Conservation (phyloP, 352 stramenopile genomes). For the Pseudoperonospora humuli region DNA sequence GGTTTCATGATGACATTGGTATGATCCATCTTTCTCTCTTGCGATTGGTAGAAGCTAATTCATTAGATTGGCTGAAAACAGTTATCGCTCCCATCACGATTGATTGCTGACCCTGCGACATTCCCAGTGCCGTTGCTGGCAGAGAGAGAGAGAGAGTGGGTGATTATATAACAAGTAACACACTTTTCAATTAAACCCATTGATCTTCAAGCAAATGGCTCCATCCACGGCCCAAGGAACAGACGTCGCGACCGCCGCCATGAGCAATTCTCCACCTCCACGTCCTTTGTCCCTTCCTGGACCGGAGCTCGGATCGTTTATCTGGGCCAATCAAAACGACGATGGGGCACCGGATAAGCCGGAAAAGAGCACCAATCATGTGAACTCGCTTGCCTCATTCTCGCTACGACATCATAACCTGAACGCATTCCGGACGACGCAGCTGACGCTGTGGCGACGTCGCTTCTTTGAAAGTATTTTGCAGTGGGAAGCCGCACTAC, state of each 20-base stretch:
- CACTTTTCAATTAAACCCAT: slow-evolving; percentile 16
- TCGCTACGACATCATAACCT: slow-evolving; percentile 3
- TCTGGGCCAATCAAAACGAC: slow-evolving; percentile 6
- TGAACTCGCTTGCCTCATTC: not conserved
- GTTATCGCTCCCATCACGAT: too few species aligned
- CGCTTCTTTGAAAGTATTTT: slow-evolving; percentile 63
- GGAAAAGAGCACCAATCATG: slow-evolving; percentile 2
- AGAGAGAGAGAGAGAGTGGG: not conserved
- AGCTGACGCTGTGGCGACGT: slow-evolving; percentile 35
- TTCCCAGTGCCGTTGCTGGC: too few species aligned
- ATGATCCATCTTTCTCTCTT: too few species aligned
- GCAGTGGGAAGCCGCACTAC: slow-evolving; percentile 51
- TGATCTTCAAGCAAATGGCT: slow-evolving; percentile 21
- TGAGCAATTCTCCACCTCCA: slow-evolving; percentile 6
- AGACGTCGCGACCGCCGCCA: slow-evolving; percentile 1
- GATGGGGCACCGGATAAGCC: not conserved
- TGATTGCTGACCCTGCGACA: too few species aligned
- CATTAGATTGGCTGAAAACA: too few species aligned
- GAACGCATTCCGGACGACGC: slow-evolving; percentile 15
- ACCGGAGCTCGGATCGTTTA: slow-evolving; percentile 5
- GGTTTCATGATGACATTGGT: too few species aligned
- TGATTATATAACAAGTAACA: not conserved
- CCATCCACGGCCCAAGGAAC: slow-evolving; percentile 2
- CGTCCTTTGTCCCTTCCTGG: slow-evolving; percentile 16
- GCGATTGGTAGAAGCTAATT: too few species aligned